Base-by-base conservation (phyloP, 225 moss, liverwort and hornwort genomes). In the Sphagnum contortum region DNA sequence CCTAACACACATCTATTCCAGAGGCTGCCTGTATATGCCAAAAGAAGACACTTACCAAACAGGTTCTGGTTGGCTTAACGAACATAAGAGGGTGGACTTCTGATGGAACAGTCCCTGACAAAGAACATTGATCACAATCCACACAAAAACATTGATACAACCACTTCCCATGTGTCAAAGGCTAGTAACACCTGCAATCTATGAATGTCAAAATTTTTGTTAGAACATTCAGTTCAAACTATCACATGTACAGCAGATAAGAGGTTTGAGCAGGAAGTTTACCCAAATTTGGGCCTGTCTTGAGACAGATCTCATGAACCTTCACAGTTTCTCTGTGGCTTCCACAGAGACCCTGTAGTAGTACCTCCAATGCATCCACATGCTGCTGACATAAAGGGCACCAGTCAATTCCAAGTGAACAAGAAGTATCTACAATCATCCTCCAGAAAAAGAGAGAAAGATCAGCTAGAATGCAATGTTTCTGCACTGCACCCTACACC, bases 281-380 rank as follows among this genome's bases (percentile, higher is more conserved):
- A 92, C 89, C 92, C 74, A 89, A 70, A 78, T 85, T 89, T 47
- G 87, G 79, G 10, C 89, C 89, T 13, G 87, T 94, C 70, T 91
- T 94, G 49, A 91, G 75, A 68, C 75, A 89, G 29, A 89, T 83
- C 63, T 94, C 94, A 70, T 94, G 89, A 9, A 83, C 81, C 79
- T 82, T 87, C 46, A 89, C 68, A n/a, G 82, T 80, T 80, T 94
- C 89, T 62, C 90, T 79, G 49, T 79, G 73, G 44, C 94, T 87
- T 55, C 94, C 91, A 69, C 88, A 94, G 45, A 94, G 87, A 44
- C 88, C 94, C 72, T 91, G 88, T 68, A 94, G 76, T 66, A 94
- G 67, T 63, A 94, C 91, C 80, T 91, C 89, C 66, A 91, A 53
- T 29, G 88, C 94, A 78, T 79, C 85, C 72, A 88, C 89, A 66